Conservation (phyloP, 2,329 filamentous ascomycete genomes). For the Monilinia fructicola region DNA sequence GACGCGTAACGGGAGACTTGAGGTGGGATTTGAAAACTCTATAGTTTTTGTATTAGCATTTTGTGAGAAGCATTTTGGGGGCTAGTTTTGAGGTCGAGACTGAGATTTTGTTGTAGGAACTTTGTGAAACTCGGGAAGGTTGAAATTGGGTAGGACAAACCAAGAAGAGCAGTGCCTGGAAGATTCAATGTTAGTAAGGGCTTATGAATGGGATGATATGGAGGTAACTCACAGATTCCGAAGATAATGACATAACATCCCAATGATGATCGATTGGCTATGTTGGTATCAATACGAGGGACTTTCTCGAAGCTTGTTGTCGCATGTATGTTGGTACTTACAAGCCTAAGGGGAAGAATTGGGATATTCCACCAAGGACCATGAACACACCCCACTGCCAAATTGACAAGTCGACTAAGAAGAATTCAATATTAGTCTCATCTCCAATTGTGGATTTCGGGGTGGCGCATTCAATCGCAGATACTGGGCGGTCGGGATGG, state of each 20-base stretch:
- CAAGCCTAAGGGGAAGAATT: slow-evolving; percentile 55
- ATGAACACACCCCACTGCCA: slow-evolving; percentile 84
- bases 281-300: slow-evolving; percentile 14
- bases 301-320: neutral
- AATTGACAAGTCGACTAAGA: slow-evolving; percentile 86
- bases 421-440: slow-evolving; percentile 35
- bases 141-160: slow-evolving; percentile 40
- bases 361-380: slow-evolving; percentile 76
- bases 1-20: slow-evolving; percentile 91
- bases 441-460: neutral
- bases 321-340: slow-evolving; percentile 36
- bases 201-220: slow-evolving; percentile 10
- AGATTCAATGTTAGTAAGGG: slow-evolving; percentile 30
- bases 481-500: slow-evolving; percentile 21
- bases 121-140: slow-evolving; percentile 22
- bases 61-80: neutral
- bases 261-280: slow-evolving; percentile 74
- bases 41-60: slow-evolving; percentile 7
- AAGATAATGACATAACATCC: slow-evolving; percentile 89
- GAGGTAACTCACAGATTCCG: slow-evolving; percentile 65
- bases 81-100: neutral
- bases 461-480: slow-evolving; percentile 26
- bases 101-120: neutral
- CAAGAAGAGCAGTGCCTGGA: slow-evolving; percentile 66
- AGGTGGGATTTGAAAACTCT: slow-evolving; percentile 94